Conservation (phyloP, 371 early-diverging fungal species). For the Rhizomucor miehei region DNA sequence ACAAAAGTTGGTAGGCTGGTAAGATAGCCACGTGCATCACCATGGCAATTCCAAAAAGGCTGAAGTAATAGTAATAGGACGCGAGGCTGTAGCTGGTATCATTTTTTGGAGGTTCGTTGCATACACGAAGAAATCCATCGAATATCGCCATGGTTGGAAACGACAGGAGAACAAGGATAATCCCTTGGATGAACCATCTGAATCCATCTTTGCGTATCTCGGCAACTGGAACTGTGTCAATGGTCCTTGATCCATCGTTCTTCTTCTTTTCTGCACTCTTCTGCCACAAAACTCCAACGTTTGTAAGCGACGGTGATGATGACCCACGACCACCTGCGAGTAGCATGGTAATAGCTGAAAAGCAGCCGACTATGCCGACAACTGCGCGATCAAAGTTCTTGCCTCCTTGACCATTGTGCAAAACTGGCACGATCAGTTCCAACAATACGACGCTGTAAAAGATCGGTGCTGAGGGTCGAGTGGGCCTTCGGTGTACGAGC, state of each 20-base stretch:
- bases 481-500: not conserved
- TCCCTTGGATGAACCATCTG: conserved; percentile 7
- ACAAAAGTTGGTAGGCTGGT: conserved; percentile 10
- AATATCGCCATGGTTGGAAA: conserved; percentile 21
- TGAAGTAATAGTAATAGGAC: conserved; percentile 13
- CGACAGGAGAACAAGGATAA: conserved; percentile 10
- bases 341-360: conserved; percentile 21
- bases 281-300: conserved; percentile 12
- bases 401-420: conserved; percentile 5
- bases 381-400: conserved; percentile 3
- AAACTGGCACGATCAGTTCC: not conserved
- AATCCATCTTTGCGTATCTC: conserved; percentile 14
- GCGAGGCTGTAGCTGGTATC: not conserved
- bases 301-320: conserved; percentile 7
- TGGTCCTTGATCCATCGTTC: not conserved
- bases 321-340: conserved; percentile 13
- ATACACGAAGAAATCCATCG: conserved; percentile 26
- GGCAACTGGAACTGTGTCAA: not conserved
- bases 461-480: not conserved
- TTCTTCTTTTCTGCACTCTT: not conserved
- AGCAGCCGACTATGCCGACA: conserved; percentile 11
- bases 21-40: conserved; percentile 20
- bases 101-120: conserved; percentile 17
- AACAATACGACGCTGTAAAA: not conserved
- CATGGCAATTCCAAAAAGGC: conserved; percentile 19